These are phyloP conservation scores for Trichoderma guizhouense DNA, from an alignment of 2,329 filamentous ascomycete species.

Conservation along the genomic window DNA sequence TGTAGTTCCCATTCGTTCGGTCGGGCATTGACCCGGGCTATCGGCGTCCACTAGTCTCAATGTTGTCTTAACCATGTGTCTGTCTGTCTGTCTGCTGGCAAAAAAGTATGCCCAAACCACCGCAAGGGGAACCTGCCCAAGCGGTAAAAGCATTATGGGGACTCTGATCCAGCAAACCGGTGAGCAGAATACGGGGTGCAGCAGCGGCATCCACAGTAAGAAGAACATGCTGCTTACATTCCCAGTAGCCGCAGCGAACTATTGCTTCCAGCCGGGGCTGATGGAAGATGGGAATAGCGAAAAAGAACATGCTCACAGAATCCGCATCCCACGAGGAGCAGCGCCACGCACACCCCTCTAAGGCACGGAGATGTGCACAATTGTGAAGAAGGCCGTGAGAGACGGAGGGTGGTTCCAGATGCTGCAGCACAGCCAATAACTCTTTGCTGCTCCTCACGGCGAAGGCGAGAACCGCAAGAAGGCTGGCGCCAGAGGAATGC, in stretches of 20 bases:
- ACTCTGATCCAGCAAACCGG: not conserved
- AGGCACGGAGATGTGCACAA: not conserved
- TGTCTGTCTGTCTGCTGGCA: not conserved
- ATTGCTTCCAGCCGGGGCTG: conserved; percentile 3
- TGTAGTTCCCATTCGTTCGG: not conserved
- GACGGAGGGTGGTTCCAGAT: not conserved
- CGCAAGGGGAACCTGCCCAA: not conserved
- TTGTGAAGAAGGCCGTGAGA: not conserved
- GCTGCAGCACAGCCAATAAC: not conserved
- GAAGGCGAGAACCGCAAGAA: not conserved
- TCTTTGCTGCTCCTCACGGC: not conserved
- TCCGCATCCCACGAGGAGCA: not conserved
- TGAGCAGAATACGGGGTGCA: not conserved
- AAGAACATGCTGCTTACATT: not conserved
- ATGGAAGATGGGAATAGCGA: not conserved
- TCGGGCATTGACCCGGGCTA: not conserved
- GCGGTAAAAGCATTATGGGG: not conserved
- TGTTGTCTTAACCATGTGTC: not conserved
- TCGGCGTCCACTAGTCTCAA: conserved; percentile 9
- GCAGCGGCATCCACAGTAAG: not conserved
- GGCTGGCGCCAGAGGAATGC: conserved; percentile 16
- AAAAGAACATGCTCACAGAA: not conserved
- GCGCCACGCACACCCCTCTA: not conserved
- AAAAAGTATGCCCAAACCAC: not conserved
- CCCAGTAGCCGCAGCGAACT: not conserved